Evolutionary conservation across 2,329 filamentous ascomycete genomes (phyloP).

Genomic region (Aureobasidium sp.): DNA sequence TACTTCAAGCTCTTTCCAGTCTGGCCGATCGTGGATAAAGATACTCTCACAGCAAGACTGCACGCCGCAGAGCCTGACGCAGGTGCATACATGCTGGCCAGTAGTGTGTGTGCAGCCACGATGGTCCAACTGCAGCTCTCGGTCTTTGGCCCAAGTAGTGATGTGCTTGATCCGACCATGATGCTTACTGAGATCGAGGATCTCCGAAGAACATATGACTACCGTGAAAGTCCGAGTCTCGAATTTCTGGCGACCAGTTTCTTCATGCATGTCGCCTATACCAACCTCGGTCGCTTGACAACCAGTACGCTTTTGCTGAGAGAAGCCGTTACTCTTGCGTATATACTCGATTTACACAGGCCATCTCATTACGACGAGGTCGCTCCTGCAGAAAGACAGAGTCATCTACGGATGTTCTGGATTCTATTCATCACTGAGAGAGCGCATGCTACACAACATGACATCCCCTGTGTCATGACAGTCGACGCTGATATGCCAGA

Average conservation of each 20-base stretch:
- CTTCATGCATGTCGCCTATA: constrained; percentile 19
- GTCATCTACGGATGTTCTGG: constrained; percentile 17
- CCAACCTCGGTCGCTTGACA: constrained; percentile 13
- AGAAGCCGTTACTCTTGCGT: constrained; percentile 18
- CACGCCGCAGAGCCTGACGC: not conserved
- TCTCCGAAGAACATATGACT: constrained; percentile 10
- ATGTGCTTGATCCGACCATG: not conserved
- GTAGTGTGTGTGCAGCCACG: constrained; percentile 18
- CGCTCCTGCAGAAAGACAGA: not conserved
- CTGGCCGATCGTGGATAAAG: constrained; percentile 19
- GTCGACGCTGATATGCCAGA: constrained; percentile 12
- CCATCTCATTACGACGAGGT: constrained; percentile 14
- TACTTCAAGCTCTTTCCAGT: constrained; percentile 20
- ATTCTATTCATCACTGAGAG: constrained; percentile 20
- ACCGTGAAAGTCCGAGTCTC: constrained; percentile 16
- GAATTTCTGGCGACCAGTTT: constrained; percentile 16
- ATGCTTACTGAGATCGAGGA: constrained; percentile 18
- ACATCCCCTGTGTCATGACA: constrained; percentile 15
- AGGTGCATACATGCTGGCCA: constrained; percentile 18
- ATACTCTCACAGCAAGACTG: not conserved
- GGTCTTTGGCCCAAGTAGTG: not conserved
- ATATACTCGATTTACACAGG: constrained; percentile 18
- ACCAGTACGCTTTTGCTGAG: constrained; percentile 18
- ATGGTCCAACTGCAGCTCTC: constrained; percentile 19
- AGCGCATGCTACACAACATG: constrained; percentile 15